Evolutionary conservation across 805 yeast species (phyloP).

Genomic region (Metschnikowia baotianmanensis): DNA sequence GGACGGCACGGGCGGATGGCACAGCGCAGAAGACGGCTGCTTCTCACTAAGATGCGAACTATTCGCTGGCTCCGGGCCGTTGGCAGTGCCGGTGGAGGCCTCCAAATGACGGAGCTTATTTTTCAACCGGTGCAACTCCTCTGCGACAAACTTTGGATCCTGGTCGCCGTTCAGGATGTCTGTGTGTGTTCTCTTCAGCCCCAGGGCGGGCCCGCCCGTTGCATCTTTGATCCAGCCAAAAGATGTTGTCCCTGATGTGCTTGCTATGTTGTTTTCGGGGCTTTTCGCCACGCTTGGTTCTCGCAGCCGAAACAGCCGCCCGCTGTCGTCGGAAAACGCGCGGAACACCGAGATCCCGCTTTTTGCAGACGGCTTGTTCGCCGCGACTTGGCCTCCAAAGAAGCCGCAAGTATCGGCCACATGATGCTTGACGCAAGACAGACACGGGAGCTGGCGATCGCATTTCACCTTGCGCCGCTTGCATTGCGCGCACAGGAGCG

Average conservation of each 20-base stretch:
- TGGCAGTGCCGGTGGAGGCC: neutral
- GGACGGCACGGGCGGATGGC: no score
- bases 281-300: neutral
- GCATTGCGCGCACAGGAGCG: conserved; percentile 36
- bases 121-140: conserved; percentile 1
- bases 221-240: neutral
- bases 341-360: conserved; percentile 4
- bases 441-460: conserved; percentile 36
- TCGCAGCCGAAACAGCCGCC: neutral
- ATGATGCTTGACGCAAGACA: conserved; percentile 29
- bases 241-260: neutral
- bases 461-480: conserved; percentile 38
- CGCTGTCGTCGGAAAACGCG: conserved; percentile 3
- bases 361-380: neutral
- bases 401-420: conserved; percentile 25
- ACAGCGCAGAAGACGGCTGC: no score
- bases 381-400: conserved; percentile 18
- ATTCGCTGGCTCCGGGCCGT: no score
- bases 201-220: no score
- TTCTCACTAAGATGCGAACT: no score
- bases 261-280: no score
- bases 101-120: conserved; percentile 1
- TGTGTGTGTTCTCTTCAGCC: no score
- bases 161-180: no score
- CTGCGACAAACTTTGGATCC: neutral